phyloP scores from a whole-genome alignment of 2,329 filamentous ascomycete genomes.

The Penicillium griseofulvum region DNA sequence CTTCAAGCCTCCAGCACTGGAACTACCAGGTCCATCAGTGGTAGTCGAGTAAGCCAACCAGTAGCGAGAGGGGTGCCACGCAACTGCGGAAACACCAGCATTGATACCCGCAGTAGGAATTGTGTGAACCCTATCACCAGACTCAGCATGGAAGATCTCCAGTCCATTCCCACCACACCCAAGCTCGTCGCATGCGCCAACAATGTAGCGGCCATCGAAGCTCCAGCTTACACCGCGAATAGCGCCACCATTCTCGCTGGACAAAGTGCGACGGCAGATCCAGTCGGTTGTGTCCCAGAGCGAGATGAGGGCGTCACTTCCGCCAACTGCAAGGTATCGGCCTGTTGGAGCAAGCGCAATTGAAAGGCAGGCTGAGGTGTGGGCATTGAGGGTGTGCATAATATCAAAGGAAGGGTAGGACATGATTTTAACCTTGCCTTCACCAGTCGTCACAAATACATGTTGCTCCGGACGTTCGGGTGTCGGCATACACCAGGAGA shows the following conservation, averaged over 20 bases:
- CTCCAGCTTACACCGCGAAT: slow-evolving; percentile 51
- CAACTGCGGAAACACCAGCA: slow-evolving; percentile 46
- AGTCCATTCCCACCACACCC: slow-evolving; percentile 44
- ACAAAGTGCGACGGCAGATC: slow-evolving; percentile 50
- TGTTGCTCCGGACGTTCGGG: slow-evolving; percentile 39
- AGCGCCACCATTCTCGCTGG: slow-evolving; percentile 45
- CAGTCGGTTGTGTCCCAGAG: slow-evolving; percentile 53
- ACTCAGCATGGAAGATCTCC: slow-evolving; percentile 52
- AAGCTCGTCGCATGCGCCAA: slow-evolving; percentile 49
- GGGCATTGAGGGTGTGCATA: slow-evolving; percentile 48
- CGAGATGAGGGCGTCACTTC: slow-evolving; percentile 50
- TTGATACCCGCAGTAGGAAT: slow-evolving; percentile 40
- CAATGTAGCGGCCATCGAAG: slow-evolving; percentile 50
- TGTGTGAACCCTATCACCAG: slow-evolving; percentile 49
- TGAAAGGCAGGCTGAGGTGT: slow-evolving; percentile 49
- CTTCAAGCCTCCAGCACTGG: slow-evolving; percentile 44
- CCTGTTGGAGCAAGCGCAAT: slow-evolving; percentile 48
- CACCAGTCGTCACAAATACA: slow-evolving; percentile 49
- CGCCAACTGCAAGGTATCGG: slow-evolving; percentile 50
- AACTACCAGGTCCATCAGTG: slow-evolving; percentile 40
- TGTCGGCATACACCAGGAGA: slow-evolving; percentile 44
- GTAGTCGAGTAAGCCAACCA: slow-evolving; percentile 50
- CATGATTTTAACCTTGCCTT: slow-evolving; percentile 49
- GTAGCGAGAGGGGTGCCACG: slow-evolving; percentile 51
- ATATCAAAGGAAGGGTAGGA: slow-evolving; percentile 47